Conservation (phyloP, 2,329 filamentous ascomycete genomes). For the Curvularia verruculosa region DNA sequence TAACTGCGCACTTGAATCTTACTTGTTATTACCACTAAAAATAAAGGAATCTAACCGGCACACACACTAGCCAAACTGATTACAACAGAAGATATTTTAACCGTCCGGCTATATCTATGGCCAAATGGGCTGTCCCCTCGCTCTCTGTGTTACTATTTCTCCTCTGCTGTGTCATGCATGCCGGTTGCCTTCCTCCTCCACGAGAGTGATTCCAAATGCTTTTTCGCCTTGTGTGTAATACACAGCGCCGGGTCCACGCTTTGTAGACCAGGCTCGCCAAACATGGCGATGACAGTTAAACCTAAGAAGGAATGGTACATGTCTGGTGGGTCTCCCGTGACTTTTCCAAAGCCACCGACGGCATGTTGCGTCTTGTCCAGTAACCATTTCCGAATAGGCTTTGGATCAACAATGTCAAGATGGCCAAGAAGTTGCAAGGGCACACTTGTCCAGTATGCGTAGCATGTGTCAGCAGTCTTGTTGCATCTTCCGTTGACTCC, state of each 20-base stretch:
- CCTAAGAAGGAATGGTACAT: constrained; percentile 91
- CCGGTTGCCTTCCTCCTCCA: constrained; percentile 43
- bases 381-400: constrained; percentile 75
- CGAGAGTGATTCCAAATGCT: constrained; percentile 43
- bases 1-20: neutral
- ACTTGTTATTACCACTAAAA: neutral
- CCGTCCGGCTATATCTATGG: constrained; percentile 9
- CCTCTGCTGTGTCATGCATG: constrained; percentile 1
- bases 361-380: constrained; percentile 84
- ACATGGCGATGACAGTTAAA: constrained; percentile 75
- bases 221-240: constrained; percentile 65
- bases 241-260: constrained; percentile 77
- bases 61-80: neutral
- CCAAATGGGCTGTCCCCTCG: constrained; percentile 7
- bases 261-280: constrained; percentile 73
- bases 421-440: constrained; percentile 55
- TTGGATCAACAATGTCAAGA: constrained; percentile 62
- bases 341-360: constrained; percentile 62
- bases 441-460: constrained; percentile 87
- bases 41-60: neutral
- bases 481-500: constrained; percentile 92
- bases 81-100: constrained; percentile 2
- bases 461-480: constrained; percentile 93
- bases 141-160: neutral
- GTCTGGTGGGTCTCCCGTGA: constrained; percentile 60